A percentile compares a stretch with the other conserved stretches of the same genome.
Evolutionary conservation across 352 stramenopile species (phyloP).

Genomic region (Lagenidium sp.): DNA sequence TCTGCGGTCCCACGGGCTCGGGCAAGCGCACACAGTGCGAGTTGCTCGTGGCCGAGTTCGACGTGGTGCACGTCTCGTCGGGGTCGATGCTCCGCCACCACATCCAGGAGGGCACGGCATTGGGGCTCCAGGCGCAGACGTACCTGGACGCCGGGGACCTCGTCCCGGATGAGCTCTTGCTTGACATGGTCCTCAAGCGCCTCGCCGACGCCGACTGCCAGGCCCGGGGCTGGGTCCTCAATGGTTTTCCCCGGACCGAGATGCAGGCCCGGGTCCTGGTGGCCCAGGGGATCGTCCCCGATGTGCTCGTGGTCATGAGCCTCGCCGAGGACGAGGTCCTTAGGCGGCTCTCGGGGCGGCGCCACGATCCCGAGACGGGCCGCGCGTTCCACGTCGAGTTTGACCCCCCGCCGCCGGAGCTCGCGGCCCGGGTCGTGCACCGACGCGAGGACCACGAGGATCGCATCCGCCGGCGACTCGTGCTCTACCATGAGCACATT

Average conservation of each 20-base stretch:
- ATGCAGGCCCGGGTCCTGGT: slow-evolving; percentile 87
- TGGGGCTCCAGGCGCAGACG: slow-evolving; percentile 58
- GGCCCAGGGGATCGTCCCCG: slow-evolving; percentile 57
- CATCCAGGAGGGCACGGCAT: slow-evolving; percentile 34
- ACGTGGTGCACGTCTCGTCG: slow-evolving; percentile 81
- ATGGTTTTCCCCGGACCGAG: slow-evolving; percentile 92
- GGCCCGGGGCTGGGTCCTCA: slow-evolving; percentile 87
- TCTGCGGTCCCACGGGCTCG: slow-evolving; percentile 86
- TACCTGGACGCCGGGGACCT: slow-evolving; percentile 80
- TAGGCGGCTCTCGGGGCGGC: slow-evolving; percentile 57
- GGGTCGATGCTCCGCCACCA: slow-evolving; percentile 83
- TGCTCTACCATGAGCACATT: slow-evolving; percentile 73
- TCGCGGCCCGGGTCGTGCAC: slow-evolving; percentile 49
- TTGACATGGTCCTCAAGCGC: slow-evolving; percentile 49
- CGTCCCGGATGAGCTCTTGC: slow-evolving; percentile 44
- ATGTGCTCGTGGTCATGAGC: slow-evolving; percentile 89
- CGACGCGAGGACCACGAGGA: slow-evolving; percentile 80
- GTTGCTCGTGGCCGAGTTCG: slow-evolving; percentile 62
- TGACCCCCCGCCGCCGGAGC: slow-evolving; percentile 37
- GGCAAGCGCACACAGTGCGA: slow-evolving; percentile 96
- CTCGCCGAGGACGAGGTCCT: slow-evolving; percentile 88
- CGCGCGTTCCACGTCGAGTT: slow-evolving; percentile 77
- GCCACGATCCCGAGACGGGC: slow-evolving; percentile 73
- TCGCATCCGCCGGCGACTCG: slow-evolving; percentile 66
- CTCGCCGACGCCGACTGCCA: slow-evolving; percentile 84